Evolutionary conservation across 2,329 filamentous ascomycete genomes (phyloP).

Genomic region (Colletotrichum endophyticum): DNA sequence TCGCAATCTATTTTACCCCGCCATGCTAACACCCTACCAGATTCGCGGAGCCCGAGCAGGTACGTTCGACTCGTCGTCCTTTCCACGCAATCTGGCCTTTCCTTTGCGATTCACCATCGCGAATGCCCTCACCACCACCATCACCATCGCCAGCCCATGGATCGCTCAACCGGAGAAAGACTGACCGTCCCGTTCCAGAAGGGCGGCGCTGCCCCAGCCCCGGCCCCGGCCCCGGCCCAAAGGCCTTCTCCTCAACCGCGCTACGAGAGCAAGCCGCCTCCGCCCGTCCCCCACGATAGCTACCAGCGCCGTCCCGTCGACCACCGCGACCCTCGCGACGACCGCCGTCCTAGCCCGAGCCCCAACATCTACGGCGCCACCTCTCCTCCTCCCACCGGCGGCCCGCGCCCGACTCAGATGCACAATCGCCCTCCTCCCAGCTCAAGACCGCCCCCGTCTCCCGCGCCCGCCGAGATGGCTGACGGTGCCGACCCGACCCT

Average conservation of each 20-base stretch:
- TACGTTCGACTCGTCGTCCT: conserved; percentile 36
- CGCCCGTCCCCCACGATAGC: conserved; percentile 40
- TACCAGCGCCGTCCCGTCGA: conserved; percentile 23
- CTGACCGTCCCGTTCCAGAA: conserved; percentile 22
- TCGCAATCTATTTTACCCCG: conserved; percentile 11
- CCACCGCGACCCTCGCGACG: conserved; percentile 24
- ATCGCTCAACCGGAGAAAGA: background rate
- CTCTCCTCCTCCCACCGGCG: conserved; percentile 55
- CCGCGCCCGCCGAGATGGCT: conserved; percentile 53
- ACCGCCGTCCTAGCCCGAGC: conserved; percentile 24
- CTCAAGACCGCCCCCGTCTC: conserved; percentile 70
- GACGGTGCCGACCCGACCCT: conserved; percentile 72
- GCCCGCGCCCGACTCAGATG: conserved; percentile 41
- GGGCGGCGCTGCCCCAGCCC: conserved; percentile 20
- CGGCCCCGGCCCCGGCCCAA: conserved; percentile 15
- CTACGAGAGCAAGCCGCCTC: conserved; percentile 55
- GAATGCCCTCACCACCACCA: background rate
- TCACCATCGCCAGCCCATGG: conserved; percentile 20
- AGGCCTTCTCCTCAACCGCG: conserved; percentile 32
- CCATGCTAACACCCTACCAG: conserved; percentile 43
- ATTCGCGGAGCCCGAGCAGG: conserved; percentile 78
- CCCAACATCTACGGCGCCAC: conserved; percentile 47
- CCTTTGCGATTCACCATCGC: background rate
- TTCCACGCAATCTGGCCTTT: background rate
- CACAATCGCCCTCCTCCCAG: conserved; percentile 59